A percentile compares a stretch with the other conserved stretches of the same genome.
Evolutionary conservation across 257 asterid species (phyloP).

Genomic region (Buddleja alternifolia): DNA sequence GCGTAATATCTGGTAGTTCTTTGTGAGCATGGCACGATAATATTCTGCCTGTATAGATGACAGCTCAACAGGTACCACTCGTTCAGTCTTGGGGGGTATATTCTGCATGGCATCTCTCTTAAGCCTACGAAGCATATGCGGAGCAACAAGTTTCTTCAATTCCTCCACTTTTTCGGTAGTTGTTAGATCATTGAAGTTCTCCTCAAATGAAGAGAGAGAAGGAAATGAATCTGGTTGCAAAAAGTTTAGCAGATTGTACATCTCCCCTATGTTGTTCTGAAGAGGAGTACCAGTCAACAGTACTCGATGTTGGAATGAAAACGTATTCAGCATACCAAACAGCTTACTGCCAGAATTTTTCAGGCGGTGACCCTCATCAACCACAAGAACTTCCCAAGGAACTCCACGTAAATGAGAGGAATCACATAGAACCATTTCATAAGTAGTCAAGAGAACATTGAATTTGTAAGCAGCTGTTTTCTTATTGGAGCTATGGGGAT

Average conservation of each 20-base stretch:
- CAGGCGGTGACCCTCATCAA: constrained; percentile 99
- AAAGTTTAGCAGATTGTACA: constrained; percentile 92
- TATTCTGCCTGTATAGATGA: constrained; percentile 97
- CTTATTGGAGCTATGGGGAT: constrained; percentile 47
- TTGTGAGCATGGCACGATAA: constrained; percentile 98
- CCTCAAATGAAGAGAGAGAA: constrained; percentile 88
- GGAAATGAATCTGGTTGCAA: constrained; percentile 94
- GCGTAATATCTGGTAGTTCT: constrained; percentile 91
- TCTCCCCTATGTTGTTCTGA: constrained; percentile 97
- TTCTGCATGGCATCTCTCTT: constrained; percentile 97
- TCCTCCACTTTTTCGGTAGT: constrained; percentile 96
- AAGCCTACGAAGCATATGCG: constrained; percentile 96
- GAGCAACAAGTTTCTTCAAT: constrained; percentile 96
- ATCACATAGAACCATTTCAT: constrained; percentile 97
- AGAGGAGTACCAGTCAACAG: constrained; percentile 97
- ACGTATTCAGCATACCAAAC: constrained; percentile 82
- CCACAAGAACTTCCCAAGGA: constrained; percentile 99
- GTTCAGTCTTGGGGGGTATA: constrained; percentile 97
- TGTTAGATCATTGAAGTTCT: constrained; percentile 86
- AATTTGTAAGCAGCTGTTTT: constrained; percentile 72
- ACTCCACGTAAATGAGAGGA: constrained; percentile 78
- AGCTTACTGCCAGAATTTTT: constrained; percentile 89
- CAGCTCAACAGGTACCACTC: constrained; percentile 96
- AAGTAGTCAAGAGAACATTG: constrained; percentile 90
- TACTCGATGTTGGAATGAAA: constrained; percentile 91